Evolutionary conservation across 2,329 filamentous ascomycete genomes (phyloP).

Genomic region (Corynespora cassiicola): DNA sequence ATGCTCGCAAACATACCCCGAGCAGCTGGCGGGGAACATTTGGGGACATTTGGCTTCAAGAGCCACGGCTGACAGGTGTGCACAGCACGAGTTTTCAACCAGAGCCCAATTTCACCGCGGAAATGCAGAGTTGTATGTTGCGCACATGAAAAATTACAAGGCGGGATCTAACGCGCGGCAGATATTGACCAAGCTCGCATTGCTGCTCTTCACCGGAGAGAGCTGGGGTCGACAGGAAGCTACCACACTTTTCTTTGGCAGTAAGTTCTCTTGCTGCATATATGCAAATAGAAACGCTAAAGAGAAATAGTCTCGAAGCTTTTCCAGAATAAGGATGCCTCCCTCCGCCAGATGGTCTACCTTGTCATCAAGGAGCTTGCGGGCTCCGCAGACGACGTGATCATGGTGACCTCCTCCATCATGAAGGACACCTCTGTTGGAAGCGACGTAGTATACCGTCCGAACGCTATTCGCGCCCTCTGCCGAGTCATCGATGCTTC

Average conservation of each 20-base stretch:
- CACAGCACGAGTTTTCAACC: constrained; percentile 95
- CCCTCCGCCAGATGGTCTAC: constrained; percentile 98
- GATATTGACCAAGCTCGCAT: constrained; percentile 88
- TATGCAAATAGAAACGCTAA: constrained; percentile 6
- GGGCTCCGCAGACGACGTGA: constrained; percentile 94
- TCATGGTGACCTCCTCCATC: constrained; percentile 99
- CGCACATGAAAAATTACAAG: not conserved
- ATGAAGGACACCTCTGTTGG: constrained; percentile 99
- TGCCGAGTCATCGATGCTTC: constrained; percentile 96
- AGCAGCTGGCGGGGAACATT: constrained; percentile 7
- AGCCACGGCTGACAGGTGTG: constrained; percentile 27
- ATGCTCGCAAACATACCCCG: constrained; percentile 28
- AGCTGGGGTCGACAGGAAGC: constrained; percentile 97
- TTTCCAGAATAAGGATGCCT: constrained; percentile 99
- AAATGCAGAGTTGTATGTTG: constrained; percentile 85
- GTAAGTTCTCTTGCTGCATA: constrained; percentile 45
- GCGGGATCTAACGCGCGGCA: constrained; percentile 9
- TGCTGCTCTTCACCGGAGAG: constrained; percentile 95
- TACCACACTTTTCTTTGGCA: constrained; percentile 97
- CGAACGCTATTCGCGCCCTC: constrained; percentile 93
- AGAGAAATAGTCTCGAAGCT: constrained; percentile 74
- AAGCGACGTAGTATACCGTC: constrained; percentile 81
- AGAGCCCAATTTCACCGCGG: constrained; percentile 93
- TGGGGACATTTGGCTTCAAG: constrained; percentile 39
- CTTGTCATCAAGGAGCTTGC: constrained; percentile 97